Base-by-base conservation (phyloP, 768 basidiomycete species). In the Tulasnella sp. region DNA sequence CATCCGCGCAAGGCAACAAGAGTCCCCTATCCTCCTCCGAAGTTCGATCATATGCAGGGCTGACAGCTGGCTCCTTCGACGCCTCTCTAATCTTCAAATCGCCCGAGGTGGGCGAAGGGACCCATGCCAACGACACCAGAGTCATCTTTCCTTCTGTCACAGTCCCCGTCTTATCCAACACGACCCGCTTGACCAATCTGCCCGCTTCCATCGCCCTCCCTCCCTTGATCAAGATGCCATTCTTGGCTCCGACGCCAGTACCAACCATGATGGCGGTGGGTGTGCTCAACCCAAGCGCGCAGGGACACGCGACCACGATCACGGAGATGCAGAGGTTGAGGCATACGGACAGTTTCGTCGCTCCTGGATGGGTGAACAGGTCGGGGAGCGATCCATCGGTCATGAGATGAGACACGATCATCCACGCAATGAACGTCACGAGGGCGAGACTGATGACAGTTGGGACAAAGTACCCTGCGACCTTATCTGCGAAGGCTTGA, bases 251-350 rank as follows among this genome's bases (percentile, higher is more conserved):
- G 59, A 98, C 83, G 0, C 96, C 96, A 0, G 95, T 98, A 17
- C 96, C 96, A 30, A 98, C 96, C 96, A 98, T 98, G 72, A 98
- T 92, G 1, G 95, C 96, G 0, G 96, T 98, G 0, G 96, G 96
- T 0, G 95, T 98, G 58, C 89, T 90, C 61, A 98, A 78, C 3
- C 95, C 96, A 32, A 99, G 79, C 0, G 96, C 95, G 69, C 96
- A 99, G 0, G 96, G 96, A 71, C 96, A 99, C 21, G 96, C 95
- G 53, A 99, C 93, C 51, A 99, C 96, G 61, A 99, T 81, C 63
- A 98, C 96, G 42, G 89, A 93, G 68, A 98, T 99, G 71, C 95
- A 97, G 67, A 99, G 84, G 74, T 95, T 92, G 49, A 99, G 76
- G 69, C 94, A 98, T 13, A 95, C 86, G 5, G 89, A 88, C 61